Base-by-base conservation (phyloP, 148 eudicot genomes). In the Cornus florida region DNA sequence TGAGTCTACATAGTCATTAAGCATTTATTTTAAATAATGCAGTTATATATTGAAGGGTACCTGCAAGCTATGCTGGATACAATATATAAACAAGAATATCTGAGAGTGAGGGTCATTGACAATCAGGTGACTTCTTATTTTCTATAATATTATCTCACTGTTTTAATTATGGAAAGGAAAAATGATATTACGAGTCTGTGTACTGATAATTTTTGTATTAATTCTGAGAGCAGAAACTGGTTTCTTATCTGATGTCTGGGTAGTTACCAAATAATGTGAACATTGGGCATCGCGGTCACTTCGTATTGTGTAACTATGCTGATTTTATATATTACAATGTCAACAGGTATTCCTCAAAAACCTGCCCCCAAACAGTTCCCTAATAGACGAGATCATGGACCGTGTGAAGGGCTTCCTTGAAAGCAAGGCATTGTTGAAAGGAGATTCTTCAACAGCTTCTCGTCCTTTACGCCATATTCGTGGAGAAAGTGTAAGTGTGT, bases 31-130 rank as follows among this genome's bases (percentile, higher is more conserved):
- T 56, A 13, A 39, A 66, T 64, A 48, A 69, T 90, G 90, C 97
- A 96, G 99, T 78, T 94, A 70, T 96, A 93, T 76, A 87, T 96
- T 82, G 99, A 96, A 94, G 99, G 99, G 67, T 96, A 96, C 82
- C 86, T 96, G 83, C 99, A 96, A 87, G 99, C 99, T 67, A 91
- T 96, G 98, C 79, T 96, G 87, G 99, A 96, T 89, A 77, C 98
- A 4, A 84, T 85, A 65, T 96, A 96, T 77, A 92, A 92, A 84
- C 99, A 96, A 84, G 99, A 96, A 85, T 96, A 92, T 86, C 88
- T 96, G 68, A 88, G 99, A 86, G 98, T 96, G 76, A 87, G 97
- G 86, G 98, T 96, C 78, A 81, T 91, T 70, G 97, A 96, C 82
- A 89, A 96, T 84, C 95, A 96, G 98, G 99, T 96, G 84, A 57